Conservation (phyloP, 179 eudicot genomes). For the Beta macrorhiza region DNA sequence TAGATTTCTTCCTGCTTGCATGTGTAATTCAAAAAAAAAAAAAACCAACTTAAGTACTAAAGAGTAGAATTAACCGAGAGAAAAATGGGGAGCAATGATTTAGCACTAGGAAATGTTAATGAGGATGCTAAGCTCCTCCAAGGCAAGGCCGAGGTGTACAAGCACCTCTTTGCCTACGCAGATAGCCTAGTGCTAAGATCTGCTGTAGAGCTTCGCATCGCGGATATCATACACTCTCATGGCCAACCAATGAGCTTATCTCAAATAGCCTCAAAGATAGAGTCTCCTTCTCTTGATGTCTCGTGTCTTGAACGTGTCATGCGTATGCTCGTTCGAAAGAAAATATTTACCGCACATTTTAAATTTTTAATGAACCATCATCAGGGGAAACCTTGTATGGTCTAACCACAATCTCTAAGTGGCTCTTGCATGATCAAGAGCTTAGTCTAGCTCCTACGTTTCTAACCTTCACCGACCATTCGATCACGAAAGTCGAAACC, state of each 20-base stretch:
- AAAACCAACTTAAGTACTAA: no score
- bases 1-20: no score
- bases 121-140: background rate
- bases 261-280: constrained; percentile 1
- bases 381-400: background rate
- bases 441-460: background rate
- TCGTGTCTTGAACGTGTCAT: no score
- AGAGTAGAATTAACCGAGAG: no score
- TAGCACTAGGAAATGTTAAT: background rate
- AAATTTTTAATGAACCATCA: no score
- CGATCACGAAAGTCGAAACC: background rate
- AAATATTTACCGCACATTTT: no score
- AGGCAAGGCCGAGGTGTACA: background rate
- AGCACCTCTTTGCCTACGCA: background rate
- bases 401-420: background rate
- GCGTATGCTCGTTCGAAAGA: background rate
- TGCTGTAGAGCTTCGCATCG: constrained; percentile 19
- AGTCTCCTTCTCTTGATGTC: no score
- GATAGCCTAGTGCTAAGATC: constrained; percentile 3
- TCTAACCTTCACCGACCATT: background rate
- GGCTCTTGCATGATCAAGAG: background rate
- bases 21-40: no score
- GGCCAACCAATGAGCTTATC: constrained; percentile 11
- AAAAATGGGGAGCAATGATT: no score
- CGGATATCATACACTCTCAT: constrained; percentile 22